Conservation (phyloP, 2,329 filamentous ascomycete genomes). For the Rosellinia necatrix region DNA sequence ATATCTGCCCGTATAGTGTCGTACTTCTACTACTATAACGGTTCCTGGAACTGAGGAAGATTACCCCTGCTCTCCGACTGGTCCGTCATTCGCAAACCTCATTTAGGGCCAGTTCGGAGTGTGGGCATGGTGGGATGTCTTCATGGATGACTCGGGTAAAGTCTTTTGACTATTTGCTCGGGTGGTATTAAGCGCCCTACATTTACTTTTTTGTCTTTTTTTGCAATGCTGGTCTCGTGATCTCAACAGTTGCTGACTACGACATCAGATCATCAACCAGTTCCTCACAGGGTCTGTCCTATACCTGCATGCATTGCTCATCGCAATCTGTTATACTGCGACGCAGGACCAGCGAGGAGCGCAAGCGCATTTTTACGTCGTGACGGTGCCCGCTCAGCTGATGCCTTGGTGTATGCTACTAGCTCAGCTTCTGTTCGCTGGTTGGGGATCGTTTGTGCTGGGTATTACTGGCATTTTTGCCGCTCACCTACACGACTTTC, state of each 20-base stretch:
- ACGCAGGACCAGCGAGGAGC: constrained; percentile 82
- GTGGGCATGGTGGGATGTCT: constrained; percentile 77
- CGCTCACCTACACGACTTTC: constrained; percentile 88
- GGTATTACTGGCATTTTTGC: constrained; percentile 81
- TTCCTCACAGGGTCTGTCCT: constrained; percentile 54
- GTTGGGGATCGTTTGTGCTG: constrained; percentile 59
- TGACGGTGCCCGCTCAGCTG: constrained; percentile 81
- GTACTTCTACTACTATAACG: constrained; percentile 70
- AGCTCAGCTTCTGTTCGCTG: constrained; percentile 71
- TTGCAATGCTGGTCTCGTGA: not conserved
- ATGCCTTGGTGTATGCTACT: constrained; percentile 81
- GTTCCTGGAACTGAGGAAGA: constrained; percentile 87
- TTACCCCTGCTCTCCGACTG: constrained; percentile 67
- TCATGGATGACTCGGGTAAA: constrained; percentile 69
- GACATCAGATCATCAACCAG: constrained; percentile 55
- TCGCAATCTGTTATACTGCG: constrained; percentile 83
- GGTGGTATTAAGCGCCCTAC: constrained; percentile 69
- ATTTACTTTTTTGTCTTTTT: constrained; percentile 46
- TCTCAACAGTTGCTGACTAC: constrained; percentile 32
- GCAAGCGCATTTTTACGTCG: constrained; percentile 78
- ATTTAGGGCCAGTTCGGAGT: constrained; percentile 64
- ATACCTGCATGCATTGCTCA: constrained; percentile 68
- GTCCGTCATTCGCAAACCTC: constrained; percentile 71
- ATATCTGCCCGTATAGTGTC: constrained; percentile 81
- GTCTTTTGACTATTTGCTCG: constrained; percentile 56